Conservation (phyloP, 495 filamentous ascomycete species). For the Mytilinidion resinicola region DNA sequence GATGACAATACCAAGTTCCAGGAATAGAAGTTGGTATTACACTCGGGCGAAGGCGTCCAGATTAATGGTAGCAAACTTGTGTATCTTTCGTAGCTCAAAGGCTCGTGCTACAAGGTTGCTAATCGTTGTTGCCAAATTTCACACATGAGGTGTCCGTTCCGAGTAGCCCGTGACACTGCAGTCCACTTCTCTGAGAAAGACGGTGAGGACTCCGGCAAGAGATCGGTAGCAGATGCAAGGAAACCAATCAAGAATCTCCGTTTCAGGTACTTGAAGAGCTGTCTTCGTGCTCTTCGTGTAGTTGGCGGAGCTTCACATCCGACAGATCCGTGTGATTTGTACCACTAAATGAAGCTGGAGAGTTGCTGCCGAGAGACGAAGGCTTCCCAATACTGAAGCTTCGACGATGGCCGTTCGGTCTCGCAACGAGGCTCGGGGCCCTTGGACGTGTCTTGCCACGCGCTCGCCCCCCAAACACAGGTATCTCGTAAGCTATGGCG, state of each 20-base stretch:
- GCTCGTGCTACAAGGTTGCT: too few species aligned
- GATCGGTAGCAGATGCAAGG: too few species aligned
- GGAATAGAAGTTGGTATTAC: too few species aligned
- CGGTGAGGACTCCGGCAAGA: too few species aligned
- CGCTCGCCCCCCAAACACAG: slow-evolving; percentile 57
- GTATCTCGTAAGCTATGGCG: slow-evolving; percentile 52
- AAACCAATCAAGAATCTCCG: background rate
- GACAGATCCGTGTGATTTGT: slow-evolving; percentile 2
- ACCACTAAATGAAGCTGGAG: background rate
- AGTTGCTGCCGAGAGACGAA: background rate
- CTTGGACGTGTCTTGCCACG: slow-evolving; percentile 55
- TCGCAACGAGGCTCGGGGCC: slow-evolving; percentile 57
- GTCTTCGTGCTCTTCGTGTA: slow-evolving; percentile 14
- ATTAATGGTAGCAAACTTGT: too few species aligned
- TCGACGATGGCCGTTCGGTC: slow-evolving; percentile 49
- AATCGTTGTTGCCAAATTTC: too few species aligned
- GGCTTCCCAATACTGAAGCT: slow-evolving; percentile 43
- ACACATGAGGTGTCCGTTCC: too few species aligned
- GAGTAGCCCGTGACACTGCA: too few species aligned
- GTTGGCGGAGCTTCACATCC: slow-evolving; percentile 13
- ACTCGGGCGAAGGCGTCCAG: too few species aligned
- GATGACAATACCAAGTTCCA: too few species aligned
- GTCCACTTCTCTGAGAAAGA: too few species aligned
- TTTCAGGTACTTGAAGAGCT: background rate
- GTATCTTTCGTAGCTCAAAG: too few species aligned